Evolutionary conservation across 2,329 filamentous ascomycete genomes (phyloP).

Genomic region (Tympanopsis confertula): DNA sequence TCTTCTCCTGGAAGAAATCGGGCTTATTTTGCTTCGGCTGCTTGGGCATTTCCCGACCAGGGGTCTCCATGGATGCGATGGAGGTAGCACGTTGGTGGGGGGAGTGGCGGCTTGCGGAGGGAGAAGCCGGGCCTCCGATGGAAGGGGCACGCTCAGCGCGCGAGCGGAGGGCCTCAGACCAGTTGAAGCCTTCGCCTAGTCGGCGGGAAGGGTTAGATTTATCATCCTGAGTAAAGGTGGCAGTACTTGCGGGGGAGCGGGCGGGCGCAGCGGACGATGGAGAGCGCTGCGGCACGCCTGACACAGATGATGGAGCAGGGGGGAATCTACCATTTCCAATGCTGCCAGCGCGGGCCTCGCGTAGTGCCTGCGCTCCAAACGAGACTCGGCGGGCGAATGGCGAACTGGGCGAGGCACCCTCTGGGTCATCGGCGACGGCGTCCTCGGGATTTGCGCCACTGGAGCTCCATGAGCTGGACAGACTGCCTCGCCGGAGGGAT

Average conservation of each 20-base stretch:
- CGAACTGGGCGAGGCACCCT: not conserved
- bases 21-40: constrained; percentile 1
- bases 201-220: not conserved
- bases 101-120: not conserved
- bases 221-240: not conserved
- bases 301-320: not conserved
- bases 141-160: constrained; percentile 1
- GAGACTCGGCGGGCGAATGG: constrained; percentile 1
- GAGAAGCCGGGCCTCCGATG: not conserved
- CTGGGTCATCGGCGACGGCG: not conserved
- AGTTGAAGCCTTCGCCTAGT: constrained; percentile 1
- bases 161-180: not conserved
- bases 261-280: not conserved
- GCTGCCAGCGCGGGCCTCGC: not conserved
- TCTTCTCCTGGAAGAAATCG: constrained; percentile 1
- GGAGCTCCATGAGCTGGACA: not conserved
- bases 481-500: not conserved
- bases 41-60: not conserved
- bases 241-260: not conserved
- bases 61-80: not conserved
- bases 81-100: not conserved
- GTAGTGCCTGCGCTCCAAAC: not conserved
- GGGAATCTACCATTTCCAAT: not conserved
- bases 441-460: not conserved
- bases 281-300: not conserved